phyloP scores from a whole-genome alignment of 2,329 filamentous ascomycete genomes.

The Pseudocercospora fijiensis region DNA sequence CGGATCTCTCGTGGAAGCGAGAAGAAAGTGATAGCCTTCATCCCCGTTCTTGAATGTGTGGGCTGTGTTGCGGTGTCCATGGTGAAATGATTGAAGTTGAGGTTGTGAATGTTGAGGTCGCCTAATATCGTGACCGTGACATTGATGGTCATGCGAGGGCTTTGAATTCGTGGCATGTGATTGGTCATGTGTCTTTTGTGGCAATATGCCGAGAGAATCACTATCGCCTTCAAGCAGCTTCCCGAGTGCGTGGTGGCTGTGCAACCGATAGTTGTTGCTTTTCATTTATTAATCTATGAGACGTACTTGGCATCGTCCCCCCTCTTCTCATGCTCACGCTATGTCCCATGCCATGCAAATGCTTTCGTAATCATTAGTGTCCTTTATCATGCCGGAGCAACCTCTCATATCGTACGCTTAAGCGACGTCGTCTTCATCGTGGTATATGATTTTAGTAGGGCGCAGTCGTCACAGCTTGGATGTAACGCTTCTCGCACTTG shows the following conservation, averaged over 20 bases:
- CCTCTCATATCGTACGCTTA: neutral
- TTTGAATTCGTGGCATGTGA: neutral
- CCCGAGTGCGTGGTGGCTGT: neutral
- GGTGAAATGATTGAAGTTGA: neutral
- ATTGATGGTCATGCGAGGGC: neutral
- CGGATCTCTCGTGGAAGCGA: neutral
- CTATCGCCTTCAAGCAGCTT: neutral
- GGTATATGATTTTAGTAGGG: conserved; percentile 37
- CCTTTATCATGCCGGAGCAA: neutral
- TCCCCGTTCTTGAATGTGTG: neutral
- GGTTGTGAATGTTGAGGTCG: neutral
- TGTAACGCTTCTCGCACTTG: conserved; percentile 40
- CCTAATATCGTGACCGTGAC: neutral
- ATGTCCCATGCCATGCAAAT: conserved; percentile 15
- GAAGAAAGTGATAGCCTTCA: neutral
- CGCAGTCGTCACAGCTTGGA: conserved; percentile 41
- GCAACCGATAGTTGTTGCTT: neutral
- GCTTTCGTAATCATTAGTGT: conserved; percentile 5
- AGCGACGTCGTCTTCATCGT: neutral
- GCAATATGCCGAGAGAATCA: neutral
- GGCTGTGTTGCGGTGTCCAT: neutral
- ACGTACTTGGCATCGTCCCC: neutral
- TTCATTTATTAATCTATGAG: neutral
- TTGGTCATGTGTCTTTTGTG: neutral
- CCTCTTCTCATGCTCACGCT: neutral